These are phyloP conservation scores for Onygenales sp. DNA, from an alignment of 2,329 filamentous ascomycete genomes.

Conservation along the genomic window DNA sequence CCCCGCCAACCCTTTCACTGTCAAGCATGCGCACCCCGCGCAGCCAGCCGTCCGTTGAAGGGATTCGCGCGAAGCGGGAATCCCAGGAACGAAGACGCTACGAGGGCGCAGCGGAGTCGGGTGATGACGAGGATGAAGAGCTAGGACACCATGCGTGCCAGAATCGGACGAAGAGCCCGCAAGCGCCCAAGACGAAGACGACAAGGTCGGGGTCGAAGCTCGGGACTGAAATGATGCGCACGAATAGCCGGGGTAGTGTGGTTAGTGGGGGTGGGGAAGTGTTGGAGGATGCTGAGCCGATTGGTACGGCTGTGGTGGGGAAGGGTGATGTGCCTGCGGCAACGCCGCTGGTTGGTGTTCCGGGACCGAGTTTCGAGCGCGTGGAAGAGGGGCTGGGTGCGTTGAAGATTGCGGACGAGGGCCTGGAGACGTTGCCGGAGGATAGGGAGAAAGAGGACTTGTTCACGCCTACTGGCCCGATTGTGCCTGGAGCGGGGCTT, in stretches of 20 bases:
- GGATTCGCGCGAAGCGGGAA: slow-evolving; percentile 64
- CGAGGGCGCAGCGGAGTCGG: slow-evolving; percentile 68
- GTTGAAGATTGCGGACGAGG: slow-evolving; percentile 25
- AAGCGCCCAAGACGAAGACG: slow-evolving; percentile 31
- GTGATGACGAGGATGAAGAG: slow-evolving; percentile 92
- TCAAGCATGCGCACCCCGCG: slow-evolving; percentile 41
- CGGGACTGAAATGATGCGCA: slow-evolving; percentile 95
- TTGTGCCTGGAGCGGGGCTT: background rate
- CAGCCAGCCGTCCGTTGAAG: slow-evolving; percentile 61
- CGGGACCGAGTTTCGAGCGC: background rate
- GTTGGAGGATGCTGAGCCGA: slow-evolving; percentile 8
- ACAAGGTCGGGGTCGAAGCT: slow-evolving; percentile 72
- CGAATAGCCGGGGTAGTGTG: slow-evolving; percentile 84
- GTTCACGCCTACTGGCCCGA: slow-evolving; percentile 7
- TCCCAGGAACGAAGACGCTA: slow-evolving; percentile 58
- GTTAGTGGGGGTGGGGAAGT: slow-evolving; percentile 36
- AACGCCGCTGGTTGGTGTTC: background rate
- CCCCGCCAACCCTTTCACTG: slow-evolving; percentile 52
- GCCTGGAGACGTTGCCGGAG: slow-evolving; percentile 19
- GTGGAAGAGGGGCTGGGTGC: slow-evolving; percentile 24
- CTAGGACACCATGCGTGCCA: slow-evolving; percentile 47
- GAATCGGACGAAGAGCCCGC: slow-evolving; percentile 41
- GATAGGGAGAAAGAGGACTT: slow-evolving; percentile 15
- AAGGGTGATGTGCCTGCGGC: background rate
- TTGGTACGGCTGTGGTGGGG: slow-evolving; percentile 10